Evolutionary conservation across 345 rosid species (phyloP), one percentile per base, ranked within the genome.

Genomic region (Clausena lansium): DNA sequence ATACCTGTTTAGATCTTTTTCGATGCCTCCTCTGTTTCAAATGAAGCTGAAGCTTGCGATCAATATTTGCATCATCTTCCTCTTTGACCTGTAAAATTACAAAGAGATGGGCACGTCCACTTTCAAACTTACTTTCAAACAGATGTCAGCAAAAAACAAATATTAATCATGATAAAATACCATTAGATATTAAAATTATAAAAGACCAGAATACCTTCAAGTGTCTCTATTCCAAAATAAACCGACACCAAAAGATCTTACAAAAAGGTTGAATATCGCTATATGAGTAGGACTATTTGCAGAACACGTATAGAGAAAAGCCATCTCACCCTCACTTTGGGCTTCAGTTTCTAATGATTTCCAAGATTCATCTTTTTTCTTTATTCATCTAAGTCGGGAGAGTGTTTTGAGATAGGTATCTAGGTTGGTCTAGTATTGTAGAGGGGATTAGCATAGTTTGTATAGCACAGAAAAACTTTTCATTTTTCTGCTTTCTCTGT

Each of bases 21-120:
- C 38, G 85, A 33, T 76, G 81, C 80, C 99, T 83, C 85, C 85
- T 89, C 77, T 78, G 87, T 85, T 93, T 97, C 89, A 97, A 84
- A 79, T 58, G 93, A 87, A 78, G 84, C 70, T 94, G 98, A 87
- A 93, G 94, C 83, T 93, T 91, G 72, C 84, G 83, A 82, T 91
- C 98, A 41, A 86, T 79, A 78, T 84, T 89, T 82, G 87, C 90
- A 83, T 97, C 99, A 80, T 97, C 99, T 83, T 93, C 99, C 88
- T 97, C 99, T 77, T 93, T 94, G 71, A 97, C 97, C 99, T 97
- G 90, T 81, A 73, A 67, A 76, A 74, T 9, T 62, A 73, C 59
- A 76, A 38, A 74, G 30, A 39, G 75, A 61, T 9, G 22, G 32
- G 32, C 33, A 59, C 15, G 24, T 63, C 45, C 59, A 72, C 71